Base-by-base conservation (phyloP, 225 moss, liverwort and hornwort species). In the Pseudoscleropodium purum region DNA sequence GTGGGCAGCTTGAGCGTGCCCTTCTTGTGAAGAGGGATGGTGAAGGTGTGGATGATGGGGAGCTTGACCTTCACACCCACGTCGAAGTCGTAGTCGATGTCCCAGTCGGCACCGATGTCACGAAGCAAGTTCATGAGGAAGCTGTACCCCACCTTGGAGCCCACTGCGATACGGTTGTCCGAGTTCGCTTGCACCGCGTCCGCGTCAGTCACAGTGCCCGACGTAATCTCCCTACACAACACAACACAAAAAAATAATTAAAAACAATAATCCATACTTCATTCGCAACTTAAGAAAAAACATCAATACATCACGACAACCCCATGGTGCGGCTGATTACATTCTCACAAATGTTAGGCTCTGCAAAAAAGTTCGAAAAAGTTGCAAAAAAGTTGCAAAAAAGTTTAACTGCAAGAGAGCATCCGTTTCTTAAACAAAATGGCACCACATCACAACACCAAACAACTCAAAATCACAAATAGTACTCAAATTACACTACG, bases 51-150 rank as follows among this genome's bases (percentile, higher is more conserved):
- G 15, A 98, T 56, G 23, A 98, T 89, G 0, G 98, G 98, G 27
- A 98, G 18, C 25, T 98, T 95, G 56, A 96, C 67, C 74, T 86
- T 89, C 6, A 93, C 91, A 5, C 96, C 95, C 4, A 98, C 96
- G 36, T 98, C 97, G 34, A 98, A 92, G 17, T 88, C 92, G 79
- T 98, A 98, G 87, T 98, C 98, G 6, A 98, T 96, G 47, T 98
- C 98, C 97, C 98, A 96, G 67, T 98, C 98, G 0, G 98, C 82
- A 37, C 94, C 98, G 7, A 98, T 91, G 4, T 98, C 98, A 31
- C 95, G 94, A 90, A 95, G 90, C 77, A 98, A 67, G 24, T 91
- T 94, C 84, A 95, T 90, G 80, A 98, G 87, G 62, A 98, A 98
- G 39, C 90, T 81, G 31, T 92, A 97, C 1, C 88, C 90, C 9